Evolutionary conservation across 2,329 filamentous ascomycete species (phyloP), one percentile per base, ranked within the genome.

Genomic region (Teratosphaeria epicoccoides): DNA sequence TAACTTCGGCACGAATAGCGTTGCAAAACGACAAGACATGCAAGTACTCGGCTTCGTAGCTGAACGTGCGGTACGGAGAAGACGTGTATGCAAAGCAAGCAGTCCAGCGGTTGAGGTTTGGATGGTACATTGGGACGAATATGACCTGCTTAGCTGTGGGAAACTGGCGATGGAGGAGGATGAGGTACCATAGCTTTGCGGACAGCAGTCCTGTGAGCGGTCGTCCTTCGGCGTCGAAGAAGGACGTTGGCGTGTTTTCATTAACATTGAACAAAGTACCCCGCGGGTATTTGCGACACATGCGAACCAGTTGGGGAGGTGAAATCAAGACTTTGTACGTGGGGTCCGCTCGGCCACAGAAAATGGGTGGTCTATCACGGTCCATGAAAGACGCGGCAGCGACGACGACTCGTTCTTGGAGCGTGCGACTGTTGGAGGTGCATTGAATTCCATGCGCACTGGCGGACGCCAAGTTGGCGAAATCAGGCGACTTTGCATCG

Each of bases 91-190:
- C 67, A 43, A 73, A 57, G 28, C 56, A 59, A 14, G 59, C 58
- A 7, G 57, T 57, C 58, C 59, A 62, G 12, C 59, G 55, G 28
- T 57, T 58, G 28, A 59, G 52, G n/a, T 70, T 70, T 4, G 71
- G 67, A 53, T 77, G 75, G 71, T 73, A 78, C 2, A 77, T 58
- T 0, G 75, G 75, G 12, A 76, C 63, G 50, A 78, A 76, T 7
- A 77, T 68, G 10, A 77, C 66, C 49, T 76, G 73, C 1, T 67
- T 64, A 1, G 72, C 72, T 22, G 63, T 61, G 1, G 73, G 74
- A 49, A 79, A 76, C 54, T 59, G 57, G n/a, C 55, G 55, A 10
- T 53, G 55, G 4, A 61, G 47, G n/a, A 55, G 51, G 56, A 57
- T 57, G 10, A 60, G 45, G 20, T 62, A 54, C 44, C 52, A 57